phyloP scores from a whole-genome alignment of 352 stramenopile genomes.

The Globisporangium recalcitrans region DNA sequence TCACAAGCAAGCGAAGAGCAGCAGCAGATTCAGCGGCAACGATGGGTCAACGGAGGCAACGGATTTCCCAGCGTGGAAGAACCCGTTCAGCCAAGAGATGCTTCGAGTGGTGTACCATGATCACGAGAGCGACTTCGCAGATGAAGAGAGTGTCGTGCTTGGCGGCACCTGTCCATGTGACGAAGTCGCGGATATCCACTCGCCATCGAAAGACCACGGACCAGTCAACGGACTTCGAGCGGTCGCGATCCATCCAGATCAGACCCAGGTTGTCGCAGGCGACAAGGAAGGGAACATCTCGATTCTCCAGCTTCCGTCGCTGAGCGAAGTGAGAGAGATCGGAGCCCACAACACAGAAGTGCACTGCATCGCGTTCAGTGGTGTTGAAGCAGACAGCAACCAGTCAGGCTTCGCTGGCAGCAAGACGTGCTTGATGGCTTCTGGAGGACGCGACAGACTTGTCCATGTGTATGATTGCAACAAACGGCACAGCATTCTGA shows the following conservation, averaged over 20 bases:
- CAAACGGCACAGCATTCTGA: slow-evolving; percentile 25
- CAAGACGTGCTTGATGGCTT: slow-evolving; percentile 41
- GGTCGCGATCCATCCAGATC: slow-evolving; percentile 47
- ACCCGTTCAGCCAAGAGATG: slow-evolving; percentile 70
- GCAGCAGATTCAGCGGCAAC: slow-evolving; percentile 25
- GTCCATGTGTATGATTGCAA: slow-evolving; percentile 77
- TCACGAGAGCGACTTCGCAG: slow-evolving; percentile 30
- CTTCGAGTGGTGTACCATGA: slow-evolving; percentile 67
- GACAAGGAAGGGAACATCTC: slow-evolving; percentile 68
- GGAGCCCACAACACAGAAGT: slow-evolving; percentile 69
- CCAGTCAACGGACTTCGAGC: slow-evolving; percentile 38
- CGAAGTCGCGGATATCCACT: slow-evolving; percentile 39
- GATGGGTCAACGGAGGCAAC: slow-evolving; percentile 8
- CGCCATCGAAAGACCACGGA: slow-evolving; percentile 24
- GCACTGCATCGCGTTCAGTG: slow-evolving; percentile 53
- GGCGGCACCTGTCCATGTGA: slow-evolving; percentile 51
- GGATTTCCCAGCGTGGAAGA: slow-evolving; percentile 43
- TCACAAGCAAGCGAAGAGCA: slow-evolving; percentile 34
- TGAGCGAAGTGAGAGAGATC: slow-evolving; percentile 32
- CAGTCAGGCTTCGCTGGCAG: background rate
- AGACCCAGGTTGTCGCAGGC: slow-evolving; percentile 59
- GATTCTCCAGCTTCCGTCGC: slow-evolving; percentile 39
- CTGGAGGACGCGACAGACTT: slow-evolving; percentile 71
- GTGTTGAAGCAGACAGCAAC: slow-evolving; percentile 12
- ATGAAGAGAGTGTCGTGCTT: slow-evolving; percentile 38